phyloP scores from a whole-genome alignment of 371 early-diverging fungal genomes.

The Saksenaea oblongispora region DNA sequence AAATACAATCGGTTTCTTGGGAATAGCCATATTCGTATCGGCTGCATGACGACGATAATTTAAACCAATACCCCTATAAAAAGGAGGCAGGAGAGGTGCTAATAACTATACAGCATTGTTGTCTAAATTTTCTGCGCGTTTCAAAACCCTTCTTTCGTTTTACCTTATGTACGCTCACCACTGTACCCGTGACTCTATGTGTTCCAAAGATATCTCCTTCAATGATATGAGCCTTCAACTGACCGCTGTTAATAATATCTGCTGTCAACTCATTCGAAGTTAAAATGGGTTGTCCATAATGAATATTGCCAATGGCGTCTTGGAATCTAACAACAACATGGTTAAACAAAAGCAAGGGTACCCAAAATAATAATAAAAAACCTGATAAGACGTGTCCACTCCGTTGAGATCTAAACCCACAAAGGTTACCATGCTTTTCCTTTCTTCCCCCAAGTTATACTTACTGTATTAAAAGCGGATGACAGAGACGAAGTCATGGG shows the following conservation, averaged over 20 bases:
- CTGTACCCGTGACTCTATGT: constrained; percentile 34
- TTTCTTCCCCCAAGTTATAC: not conserved
- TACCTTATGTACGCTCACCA: constrained; percentile 41
- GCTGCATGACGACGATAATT: constrained; percentile 62
- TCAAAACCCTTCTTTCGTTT: not conserved
- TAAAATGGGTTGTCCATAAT: constrained; percentile 46
- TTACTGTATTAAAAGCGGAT: constrained; percentile 10
- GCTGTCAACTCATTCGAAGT: constrained; percentile 11
- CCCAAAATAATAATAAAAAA: not conserved
- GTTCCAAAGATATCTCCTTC: constrained; percentile 42
- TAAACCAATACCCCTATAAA: constrained; percentile 59
- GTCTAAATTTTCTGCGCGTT: not conserved
- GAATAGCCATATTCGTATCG: constrained; percentile 49
- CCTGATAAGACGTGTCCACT: constrained; percentile 33
- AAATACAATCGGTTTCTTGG: constrained; percentile 58
- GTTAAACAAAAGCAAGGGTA: not conserved
- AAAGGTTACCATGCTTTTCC: not conserved
- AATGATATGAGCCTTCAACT: constrained; percentile 44
- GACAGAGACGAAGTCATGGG: not conserved
- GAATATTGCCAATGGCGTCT: constrained; percentile 46
- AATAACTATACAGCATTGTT: constrained; percentile 27
- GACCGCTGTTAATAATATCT: constrained; percentile 12
- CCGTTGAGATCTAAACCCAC: constrained; percentile 9
- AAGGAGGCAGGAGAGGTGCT: constrained; percentile 39
- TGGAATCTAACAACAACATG: constrained; percentile 32